A percentile compares a stretch with the other conserved stretches of the same genome.
phyloP scores from a whole-genome alignment of 202 grass and related monocot species.

The Setaria viridis region DNA sequence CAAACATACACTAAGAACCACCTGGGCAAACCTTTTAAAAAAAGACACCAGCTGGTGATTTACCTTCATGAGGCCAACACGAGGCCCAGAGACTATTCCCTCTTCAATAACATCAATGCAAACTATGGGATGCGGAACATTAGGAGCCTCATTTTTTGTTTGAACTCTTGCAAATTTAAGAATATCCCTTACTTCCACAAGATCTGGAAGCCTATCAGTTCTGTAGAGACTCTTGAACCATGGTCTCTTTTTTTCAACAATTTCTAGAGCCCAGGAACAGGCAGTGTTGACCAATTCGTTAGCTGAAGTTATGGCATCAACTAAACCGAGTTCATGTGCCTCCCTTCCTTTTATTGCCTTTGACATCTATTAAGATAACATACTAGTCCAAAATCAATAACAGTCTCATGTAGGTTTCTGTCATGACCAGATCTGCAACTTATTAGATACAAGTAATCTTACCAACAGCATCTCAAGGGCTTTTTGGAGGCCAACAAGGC shows the following conservation, averaged over 20 bases:
- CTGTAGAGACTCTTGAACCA: constrained; percentile 76
- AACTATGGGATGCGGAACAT: constrained; percentile 60
- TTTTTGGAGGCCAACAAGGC: constrained; percentile 78
- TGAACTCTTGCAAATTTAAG: constrained; percentile 66
- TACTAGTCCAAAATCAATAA: background rate
- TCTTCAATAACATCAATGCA: constrained; percentile 83
- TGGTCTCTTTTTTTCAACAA: constrained; percentile 56
- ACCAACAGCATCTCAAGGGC: constrained; percentile 81
- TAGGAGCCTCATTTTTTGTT: constrained; percentile 51
- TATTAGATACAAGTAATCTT: constrained; percentile 26
- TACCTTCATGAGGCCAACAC: constrained; percentile 78
- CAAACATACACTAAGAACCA: constrained; percentile 5
- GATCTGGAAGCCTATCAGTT: constrained; percentile 62
- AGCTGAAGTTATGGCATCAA: constrained; percentile 63
- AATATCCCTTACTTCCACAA: constrained; percentile 53
- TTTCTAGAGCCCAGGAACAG: constrained; percentile 68
- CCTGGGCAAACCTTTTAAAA: constrained; percentile 17
- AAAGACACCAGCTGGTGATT: constrained; percentile 18
- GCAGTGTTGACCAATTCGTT: constrained; percentile 61
- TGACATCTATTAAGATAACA: constrained; percentile 55
- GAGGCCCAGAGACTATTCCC: constrained; percentile 71
- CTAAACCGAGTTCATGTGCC: constrained; percentile 62
- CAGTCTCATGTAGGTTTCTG: constrained; percentile 19
- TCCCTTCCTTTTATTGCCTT: constrained; percentile 72
- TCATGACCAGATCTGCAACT: background rate